Conservation (phyloP, 441 rosid genomes). For the Gossypium aridum region DNA sequence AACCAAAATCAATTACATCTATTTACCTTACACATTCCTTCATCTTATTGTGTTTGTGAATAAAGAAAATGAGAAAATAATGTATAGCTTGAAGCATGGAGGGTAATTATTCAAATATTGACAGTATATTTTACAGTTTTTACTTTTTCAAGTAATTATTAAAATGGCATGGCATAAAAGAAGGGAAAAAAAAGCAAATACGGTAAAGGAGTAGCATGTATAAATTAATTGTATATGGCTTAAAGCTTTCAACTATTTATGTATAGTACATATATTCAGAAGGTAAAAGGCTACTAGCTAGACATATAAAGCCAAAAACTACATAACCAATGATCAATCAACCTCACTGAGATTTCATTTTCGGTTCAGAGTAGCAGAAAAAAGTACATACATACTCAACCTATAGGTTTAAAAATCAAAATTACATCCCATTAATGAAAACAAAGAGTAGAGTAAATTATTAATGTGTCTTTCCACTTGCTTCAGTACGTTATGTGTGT, state of each 20-base stretch:
- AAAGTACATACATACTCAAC: background rate
- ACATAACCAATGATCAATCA: background rate
- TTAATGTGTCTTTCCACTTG: background rate
- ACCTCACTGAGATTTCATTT: constrained; percentile 3
- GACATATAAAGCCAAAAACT: background rate
- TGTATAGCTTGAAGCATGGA: too few relatives aligned
- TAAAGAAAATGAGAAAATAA: too few relatives aligned
- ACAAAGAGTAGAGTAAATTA: background rate
- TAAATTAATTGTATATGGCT: background rate
- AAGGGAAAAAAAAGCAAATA: too few relatives aligned
- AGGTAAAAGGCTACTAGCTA: background rate
- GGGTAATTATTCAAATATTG: background rate
- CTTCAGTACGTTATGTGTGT: background rate
- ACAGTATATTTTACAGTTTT: background rate
- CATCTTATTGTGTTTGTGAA: too few relatives aligned
- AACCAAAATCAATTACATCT: background rate
- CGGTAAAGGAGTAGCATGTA: too few relatives aligned
- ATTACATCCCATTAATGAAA: background rate
- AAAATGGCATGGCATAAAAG: background rate
- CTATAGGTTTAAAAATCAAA: background rate
- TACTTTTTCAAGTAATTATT: background rate
- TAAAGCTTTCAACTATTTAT: background rate
- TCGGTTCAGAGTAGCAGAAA: background rate
- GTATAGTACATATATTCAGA: background rate
- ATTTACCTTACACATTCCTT: background rate